Base-by-base conservation (phyloP, 2,329 filamentous ascomycete genomes). In the Aspergillus fischeri region DNA sequence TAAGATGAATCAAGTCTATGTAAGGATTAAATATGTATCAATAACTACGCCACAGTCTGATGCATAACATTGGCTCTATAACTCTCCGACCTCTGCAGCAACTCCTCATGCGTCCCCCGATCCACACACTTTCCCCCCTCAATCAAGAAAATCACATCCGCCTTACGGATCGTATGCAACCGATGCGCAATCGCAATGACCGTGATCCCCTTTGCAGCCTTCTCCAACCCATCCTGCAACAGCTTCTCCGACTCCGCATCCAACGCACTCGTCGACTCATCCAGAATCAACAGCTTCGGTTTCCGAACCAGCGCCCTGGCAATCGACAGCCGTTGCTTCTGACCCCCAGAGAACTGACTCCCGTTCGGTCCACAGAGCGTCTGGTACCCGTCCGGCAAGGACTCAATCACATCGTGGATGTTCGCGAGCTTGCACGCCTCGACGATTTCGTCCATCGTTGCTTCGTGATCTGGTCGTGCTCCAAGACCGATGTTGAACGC, bases 61-160 rank as follows among this genome's bases (percentile, higher is more conserved):
- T 74, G 70, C 64, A 74, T 64, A 21, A 73, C 72, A 60, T 76
- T 77, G 4, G 71, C 67, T 49, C 71, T 67, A 58, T 78, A 78
- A 49, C 71, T 71, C 29, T 75, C 73, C 17, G 69, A 74, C n/a
- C 69, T 58, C 54, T 66, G 71, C 35, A 88, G 75, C 63, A 89
- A 73, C 66, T 88, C 84, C 1, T 80, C 77, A 67, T 89, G 85
- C 21, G 80, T 80, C n/a, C 88, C 86, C 55, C 77, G 73, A 67
- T 89, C 86, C 3, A 84, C 77, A 51, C 88, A 81, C 32, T 70
- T 81, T 8, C 89, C 87, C 57, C 84, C 81, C 35, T 89, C 88
- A 45, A 94, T 83, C 7, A 93, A 87, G 65, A 89, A 91, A 51
- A 93, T 93, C 17, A 88, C 78, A 69, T 94, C 87, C 2, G 90